Base-by-base conservation (phyloP, 768 basidiomycete genomes). In the Lentinula raphanica region DNA sequence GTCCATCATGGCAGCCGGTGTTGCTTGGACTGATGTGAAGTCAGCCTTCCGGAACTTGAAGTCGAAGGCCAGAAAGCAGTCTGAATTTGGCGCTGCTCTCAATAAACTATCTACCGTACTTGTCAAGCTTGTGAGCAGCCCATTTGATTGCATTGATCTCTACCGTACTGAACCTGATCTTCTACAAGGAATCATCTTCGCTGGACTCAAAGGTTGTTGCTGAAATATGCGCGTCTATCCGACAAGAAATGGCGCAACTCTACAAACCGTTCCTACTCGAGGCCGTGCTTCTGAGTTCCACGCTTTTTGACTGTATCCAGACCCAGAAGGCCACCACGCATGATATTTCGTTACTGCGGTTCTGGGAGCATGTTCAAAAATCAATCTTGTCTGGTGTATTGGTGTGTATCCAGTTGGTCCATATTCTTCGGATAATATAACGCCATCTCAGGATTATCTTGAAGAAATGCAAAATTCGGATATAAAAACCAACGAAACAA, bases 331-430 rank as follows among this genome's bases (percentile, higher is more conserved):
- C 29, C 21, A 15, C 17, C 40, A 29, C n/a, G 32, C 23, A 19
- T n/a, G 38, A 19, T 12, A 9, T 27, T 31, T 13, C 11, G 1
- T 27, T 23, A n/a, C 21, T 21, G 29, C 25, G 23, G 1, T 25
- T 65, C 2, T 86, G 84, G 83, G 80, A 83, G 66, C 60, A 57
- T 12, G 68, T 78, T 11, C 74, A 78, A 32, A 63, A 74, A 28
- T 71, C 77, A 9, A 59, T 85, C n/a, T 63, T 87, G 21, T 81
- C 84, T 3, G 83, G 85, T 3, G 60, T 83, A 32, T 64, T 83
- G 59, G 82, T 82, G 62, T 62, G 74, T 13, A 38, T 61, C 27
- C 17, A 39, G 35, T 13, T 46, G 3, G 44, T 38, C 9, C 17
- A 15, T 23, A 23, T 11, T 40, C n/a, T 42, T 38, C 19, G 19